Percentiles rank a stretch among this genome's conserved stretches.
Conservation (phyloP, 192 early-diverging fungal species). For the Backusella tarrabulga region DNA sequence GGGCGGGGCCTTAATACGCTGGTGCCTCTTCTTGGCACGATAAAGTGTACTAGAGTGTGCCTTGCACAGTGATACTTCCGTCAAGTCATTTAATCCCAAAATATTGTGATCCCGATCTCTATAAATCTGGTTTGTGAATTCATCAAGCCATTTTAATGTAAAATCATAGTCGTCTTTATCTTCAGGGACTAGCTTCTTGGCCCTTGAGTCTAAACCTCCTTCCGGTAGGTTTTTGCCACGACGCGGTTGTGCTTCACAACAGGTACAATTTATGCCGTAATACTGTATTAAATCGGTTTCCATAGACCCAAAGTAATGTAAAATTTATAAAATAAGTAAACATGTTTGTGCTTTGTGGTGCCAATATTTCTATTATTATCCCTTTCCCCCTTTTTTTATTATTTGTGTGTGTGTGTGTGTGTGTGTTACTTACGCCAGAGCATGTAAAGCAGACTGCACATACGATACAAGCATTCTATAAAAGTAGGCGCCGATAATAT, state of each 20-base stretch:
- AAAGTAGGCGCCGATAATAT: no score
- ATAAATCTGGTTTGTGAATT: conserved; percentile 31
- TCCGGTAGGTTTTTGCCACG: conserved; percentile 39
- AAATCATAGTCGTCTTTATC: conserved; percentile 38
- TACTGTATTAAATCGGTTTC: conserved; percentile 8
- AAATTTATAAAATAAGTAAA: no score
- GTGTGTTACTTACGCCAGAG: conserved; percentile 9
- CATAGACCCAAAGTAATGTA: no score
- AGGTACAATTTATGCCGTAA: conserved; percentile 31
- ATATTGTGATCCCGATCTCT: conserved; percentile 17
- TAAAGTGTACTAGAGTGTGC: conserved; percentile 39
- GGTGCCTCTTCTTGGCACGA: conserved; percentile 33
- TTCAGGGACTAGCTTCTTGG: conserved; percentile 27
- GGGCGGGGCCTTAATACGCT: conserved; percentile 13
- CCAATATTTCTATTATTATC: no score
- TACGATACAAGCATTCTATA: conserved; percentile 37
- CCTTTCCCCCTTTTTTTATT: neutral
- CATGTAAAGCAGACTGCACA: conserved; percentile 39
- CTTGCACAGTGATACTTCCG: conserved; percentile 40
- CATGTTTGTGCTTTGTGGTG: no score
- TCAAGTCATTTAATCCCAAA: conserved; percentile 16
- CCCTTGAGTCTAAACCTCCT: conserved; percentile 33
- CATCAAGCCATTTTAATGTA: conserved; percentile 31
- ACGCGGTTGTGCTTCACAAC: conserved; percentile 37
- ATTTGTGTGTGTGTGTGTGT: no score